These are phyloP conservation scores for Anisogramma anomala DNA, from an alignment of 2,329 filamentous ascomycete species.

Conservation along the genomic window DNA sequence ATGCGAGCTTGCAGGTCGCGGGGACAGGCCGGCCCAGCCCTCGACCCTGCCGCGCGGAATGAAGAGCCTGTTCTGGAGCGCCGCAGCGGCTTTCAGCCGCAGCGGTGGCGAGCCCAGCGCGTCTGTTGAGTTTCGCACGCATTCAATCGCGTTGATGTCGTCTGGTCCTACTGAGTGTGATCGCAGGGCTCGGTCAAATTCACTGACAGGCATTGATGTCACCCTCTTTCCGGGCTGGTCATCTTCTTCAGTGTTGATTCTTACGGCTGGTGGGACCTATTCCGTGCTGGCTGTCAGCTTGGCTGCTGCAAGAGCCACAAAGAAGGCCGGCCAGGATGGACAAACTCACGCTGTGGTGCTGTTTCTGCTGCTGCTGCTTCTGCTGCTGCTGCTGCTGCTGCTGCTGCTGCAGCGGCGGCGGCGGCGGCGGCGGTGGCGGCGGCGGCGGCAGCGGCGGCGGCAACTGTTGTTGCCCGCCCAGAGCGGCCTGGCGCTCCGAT, in stretches of 20 bases:
- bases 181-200: conserved; percentile 47
- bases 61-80: conserved; percentile 24
- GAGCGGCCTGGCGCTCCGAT: conserved; percentile 20
- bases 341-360: conserved; percentile 41
- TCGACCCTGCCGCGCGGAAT: conserved; percentile 27
- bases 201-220: conserved; percentile 46
- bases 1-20: conserved; percentile 49
- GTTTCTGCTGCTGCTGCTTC: conserved; percentile 11
- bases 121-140: conserved; percentile 42
- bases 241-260: conserved; percentile 14
- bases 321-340: not conserved
- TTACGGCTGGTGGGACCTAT: conserved; percentile 10
- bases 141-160: conserved; percentile 42
- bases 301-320: not conserved
- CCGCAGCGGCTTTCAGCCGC: conserved; percentile 31
- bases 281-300: not conserved
- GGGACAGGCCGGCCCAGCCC: conserved; percentile 44
- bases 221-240: conserved; percentile 39
- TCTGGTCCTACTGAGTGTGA: conserved; percentile 50
- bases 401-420: too few relatives aligned
- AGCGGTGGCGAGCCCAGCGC: conserved; percentile 20
- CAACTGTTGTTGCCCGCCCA: conserved; percentile 17
- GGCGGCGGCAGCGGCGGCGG: not conserved
- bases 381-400: not conserved
- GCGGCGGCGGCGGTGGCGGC: conserved; percentile 22